Base-by-base conservation (phyloP, 345 rosid species). In the Eucalyptus tenuipes region DNA sequence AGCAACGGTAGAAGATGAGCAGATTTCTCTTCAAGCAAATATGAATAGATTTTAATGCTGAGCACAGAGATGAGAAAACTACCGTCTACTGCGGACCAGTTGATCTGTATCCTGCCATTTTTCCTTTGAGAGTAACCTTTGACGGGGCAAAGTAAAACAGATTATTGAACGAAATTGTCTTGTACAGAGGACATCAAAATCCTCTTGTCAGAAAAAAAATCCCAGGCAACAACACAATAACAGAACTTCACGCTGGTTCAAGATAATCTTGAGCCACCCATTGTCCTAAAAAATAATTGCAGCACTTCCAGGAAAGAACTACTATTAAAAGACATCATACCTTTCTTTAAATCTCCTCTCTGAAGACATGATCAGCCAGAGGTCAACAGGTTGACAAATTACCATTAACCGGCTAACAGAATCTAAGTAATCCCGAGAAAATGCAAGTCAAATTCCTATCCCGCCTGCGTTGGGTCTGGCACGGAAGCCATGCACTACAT, bases 91-190 rank as follows among this genome's bases (percentile, higher is more conserved):
- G 99, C 96, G 86, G 93, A 89, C 98, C 95, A 49, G 97, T 92
- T 88, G 96, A 92, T 93, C 98, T 92, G 49, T 98, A 95, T 87
- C 98, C 99, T 61, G 99, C 99, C 91, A 93, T 93, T 90, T 98
- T 92, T 91, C 95, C 94, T 91, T 94, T 94, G 93, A 96, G 93
- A 8, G 99, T 98, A 92, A 96, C 99, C 91, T 96, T 96, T 20
- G 59, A 93, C 96, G 85, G 91, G 98, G 92, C 96, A 92, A 88
- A 97, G 98, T 22, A 97, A 95, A 59, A 97, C 88, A 5, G 99
- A 96, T 89, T 95, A 98, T 24, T 93, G 96, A 90, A 96, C 49
- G 89, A 97, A 90, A 89, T 91, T 96, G 94, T 96, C 99, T 90
- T 97, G 99, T 95, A 93, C 27, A 79, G 87, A 88, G 89, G 45